Percentiles rank a stretch among this genome's conserved stretches.
These are phyloP conservation scores for Lyophyllum shimeji DNA, from an alignment of 768 basidiomycete species.

Conservation along the genomic window DNA sequence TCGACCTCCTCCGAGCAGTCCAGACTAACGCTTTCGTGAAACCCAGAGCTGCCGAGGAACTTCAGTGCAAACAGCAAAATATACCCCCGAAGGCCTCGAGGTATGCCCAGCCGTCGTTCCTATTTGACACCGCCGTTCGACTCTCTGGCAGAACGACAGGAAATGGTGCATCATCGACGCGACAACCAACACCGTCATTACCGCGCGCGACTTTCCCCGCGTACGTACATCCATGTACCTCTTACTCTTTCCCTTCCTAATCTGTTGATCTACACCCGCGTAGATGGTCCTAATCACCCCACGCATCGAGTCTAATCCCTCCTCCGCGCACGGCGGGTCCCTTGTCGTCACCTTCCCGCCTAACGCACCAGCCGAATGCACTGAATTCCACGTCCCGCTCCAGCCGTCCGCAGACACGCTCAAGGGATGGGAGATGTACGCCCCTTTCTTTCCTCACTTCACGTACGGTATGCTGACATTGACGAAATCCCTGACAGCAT, in stretches of 20 bases:
- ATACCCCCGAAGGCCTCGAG: constrained; percentile 65
- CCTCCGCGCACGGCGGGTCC: constrained; percentile 43
- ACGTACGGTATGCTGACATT: neutral
- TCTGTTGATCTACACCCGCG: neutral
- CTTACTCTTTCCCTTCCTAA: neutral
- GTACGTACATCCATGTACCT: constrained; percentile 32
- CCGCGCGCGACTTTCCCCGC: constrained; percentile 65
- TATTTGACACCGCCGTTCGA: constrained; percentile 4
- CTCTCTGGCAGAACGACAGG: constrained; percentile 58
- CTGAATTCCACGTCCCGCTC: constrained; percentile 59
- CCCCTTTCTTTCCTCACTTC: neutral
- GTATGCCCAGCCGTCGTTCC: constrained; percentile 31
- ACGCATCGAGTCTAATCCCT: constrained; percentile 44
- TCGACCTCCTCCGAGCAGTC: no score
- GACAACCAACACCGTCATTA: constrained; percentile 52
- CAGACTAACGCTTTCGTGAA: neutral
- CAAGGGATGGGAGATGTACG: constrained; percentile 58
- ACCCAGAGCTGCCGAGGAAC: constrained; percentile 70
- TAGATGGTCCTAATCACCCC: constrained; percentile 73
- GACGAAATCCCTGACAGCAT: constrained; percentile 36
- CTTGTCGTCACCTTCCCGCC: constrained; percentile 61
- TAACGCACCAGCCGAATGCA: constrained; percentile 54
- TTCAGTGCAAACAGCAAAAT: constrained; percentile 53
- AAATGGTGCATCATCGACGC: constrained; percentile 69
- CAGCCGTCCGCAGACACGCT: constrained; percentile 49